Base-by-base conservation (phyloP, 2,329 filamentous ascomycete species). In the Pestalotiopsis sp. region DNA sequence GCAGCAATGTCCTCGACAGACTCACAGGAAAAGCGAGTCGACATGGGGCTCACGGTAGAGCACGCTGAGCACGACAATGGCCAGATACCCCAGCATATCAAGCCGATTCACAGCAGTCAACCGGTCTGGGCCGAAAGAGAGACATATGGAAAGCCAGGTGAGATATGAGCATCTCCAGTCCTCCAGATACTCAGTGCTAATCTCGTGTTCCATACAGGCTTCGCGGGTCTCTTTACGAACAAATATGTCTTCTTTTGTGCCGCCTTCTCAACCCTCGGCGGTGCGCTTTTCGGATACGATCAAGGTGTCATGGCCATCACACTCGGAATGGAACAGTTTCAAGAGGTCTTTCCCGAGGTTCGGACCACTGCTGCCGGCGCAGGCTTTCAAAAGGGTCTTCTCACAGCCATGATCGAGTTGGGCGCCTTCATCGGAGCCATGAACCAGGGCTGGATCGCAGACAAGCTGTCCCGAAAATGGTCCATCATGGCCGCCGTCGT, bases 271-370 rank as follows among this genome's bases (percentile, higher is more conserved):
- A 81, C 78, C 4, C 75, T 84, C 31, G 82, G 79, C 76, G 81
- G 87, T 82, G 5, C 87, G 84, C 6, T 84, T 81, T 68, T 82
- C 69, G 81, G 80, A 13, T 82, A 82, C 66, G 82, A 81, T 58
- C 72, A 80, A 67, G 73, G 78, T 67, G 74, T 81, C 25, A 80
- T 82, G 62, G 79, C 76, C 3, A 76, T 85, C 58, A 83, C 84
- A 69, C 77, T 83, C 11, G 79, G 82, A 14, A 84, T 85, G 81
- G 73, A 77, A 0, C 81, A 84, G 64, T 85, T 85, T 69, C 78
- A 82, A 20, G 66, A 75, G 0, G 72, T 71, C 1, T 84, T 81
- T 70, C 79, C 80, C 14, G 45, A 52, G 45, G 45, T 52, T 3
- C 45, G 45, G 20, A 52, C 45, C 6, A n/a, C 17, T 52, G 68